Base-by-base conservation (phyloP, 2,329 filamentous ascomycete genomes). In the Botrytis tulipae region DNA sequence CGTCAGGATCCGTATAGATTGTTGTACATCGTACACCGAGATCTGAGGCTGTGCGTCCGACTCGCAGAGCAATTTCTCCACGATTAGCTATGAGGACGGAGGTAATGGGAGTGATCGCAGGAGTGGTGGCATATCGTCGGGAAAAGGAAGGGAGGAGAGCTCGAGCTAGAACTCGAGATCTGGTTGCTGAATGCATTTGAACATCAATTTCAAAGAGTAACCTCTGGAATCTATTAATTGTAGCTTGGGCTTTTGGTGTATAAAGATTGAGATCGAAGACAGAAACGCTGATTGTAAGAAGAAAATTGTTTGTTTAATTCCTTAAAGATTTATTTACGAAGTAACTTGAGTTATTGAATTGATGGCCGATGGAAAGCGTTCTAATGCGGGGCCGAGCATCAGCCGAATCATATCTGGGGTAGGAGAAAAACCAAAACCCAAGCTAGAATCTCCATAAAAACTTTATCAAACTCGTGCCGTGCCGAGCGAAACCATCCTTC, bases 11-110 rank as follows among this genome's bases (percentile, higher is more conserved):
- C 12, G 96, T 99, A 83, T 97, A 99, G 74, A 99, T 88, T 0
- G 95, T 98, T 0, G 95, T 98, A 29, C 95, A 97, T 75, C 91
- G 90, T 80, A 99, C 97, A 73, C 96, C 95, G 81, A 97, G 92
- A 76, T 92, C 90, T 69, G 93, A 87, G 48, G 96, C 96, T 35
- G 96, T 99, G 77, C 91, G 90, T 77, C 95, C 92, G 77, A 99
- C 96, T 78, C 96, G 93, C 81, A 99, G 87, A 68, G 96, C 96
- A 79, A 99, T 99, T 84, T 99, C 96, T 79, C 96, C 96, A 78
- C 96, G 91, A 82, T 99, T 99, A 71, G 96, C 96, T 81, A 99
- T 98, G 37, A 99, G 87, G 60, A 98, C 92, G 14, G 94, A 97
- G 72, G 90, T 90, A 77, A 91, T 88, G 44, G 88, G 87, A 22